phyloP scores from a whole-genome alignment of 306 rosid genomes.

The Dicorynia guianensis region DNA sequence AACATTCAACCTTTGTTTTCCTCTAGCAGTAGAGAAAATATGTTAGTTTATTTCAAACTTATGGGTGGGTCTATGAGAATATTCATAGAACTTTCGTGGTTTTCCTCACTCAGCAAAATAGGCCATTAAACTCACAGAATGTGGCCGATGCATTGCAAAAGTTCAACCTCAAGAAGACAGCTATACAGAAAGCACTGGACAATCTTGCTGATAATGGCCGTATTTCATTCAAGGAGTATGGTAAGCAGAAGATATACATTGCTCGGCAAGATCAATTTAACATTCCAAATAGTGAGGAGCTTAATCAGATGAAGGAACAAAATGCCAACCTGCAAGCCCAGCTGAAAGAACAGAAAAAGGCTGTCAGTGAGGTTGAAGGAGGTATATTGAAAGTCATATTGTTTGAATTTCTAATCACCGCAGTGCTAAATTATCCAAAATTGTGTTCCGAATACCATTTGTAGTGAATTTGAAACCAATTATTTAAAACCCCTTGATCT shows the following conservation, averaged over 20 bases:
- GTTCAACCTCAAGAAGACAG: conserved; percentile 85
- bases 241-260: conserved; percentile 93
- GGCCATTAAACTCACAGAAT: conserved; percentile 84
- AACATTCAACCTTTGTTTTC: not conserved
- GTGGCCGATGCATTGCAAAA: conserved; percentile 90
- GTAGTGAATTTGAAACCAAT: conserved; percentile 16
- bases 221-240: conserved; percentile 92
- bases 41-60: not conserved
- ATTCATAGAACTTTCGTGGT: not conserved
- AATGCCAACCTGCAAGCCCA: conserved; percentile 67
- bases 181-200: conserved; percentile 84
- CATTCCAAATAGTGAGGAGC: conserved; percentile 80
- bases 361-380: conserved; percentile 67
- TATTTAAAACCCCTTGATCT: conserved; percentile 12
- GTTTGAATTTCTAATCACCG: not conserved
- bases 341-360: conserved; percentile 62
- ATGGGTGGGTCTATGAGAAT: not conserved
- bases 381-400: conserved; percentile 52
- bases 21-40: not conserved
- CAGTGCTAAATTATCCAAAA: not conserved
- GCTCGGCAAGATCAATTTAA: conserved; percentile 87
- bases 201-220: conserved; percentile 68
- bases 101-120: conserved; percentile 70
- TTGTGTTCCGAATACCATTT: not conserved
- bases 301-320: conserved; percentile 82